These are phyloP conservation scores for Paecilomyces dactylethromorphus DNA, from an alignment of 2,329 filamentous ascomycete species.

Conservation along the genomic window DNA sequence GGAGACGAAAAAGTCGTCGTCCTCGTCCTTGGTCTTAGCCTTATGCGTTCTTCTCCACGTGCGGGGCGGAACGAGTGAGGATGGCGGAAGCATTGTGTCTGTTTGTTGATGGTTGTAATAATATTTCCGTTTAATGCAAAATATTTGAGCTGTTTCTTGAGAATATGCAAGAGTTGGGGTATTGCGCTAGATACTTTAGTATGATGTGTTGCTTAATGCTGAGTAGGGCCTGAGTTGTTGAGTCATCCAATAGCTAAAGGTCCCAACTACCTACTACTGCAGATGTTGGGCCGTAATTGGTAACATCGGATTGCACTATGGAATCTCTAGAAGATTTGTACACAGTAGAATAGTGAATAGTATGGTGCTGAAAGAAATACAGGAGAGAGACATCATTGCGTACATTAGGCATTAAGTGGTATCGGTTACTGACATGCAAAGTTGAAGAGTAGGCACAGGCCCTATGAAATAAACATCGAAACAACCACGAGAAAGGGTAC, in stretches of 20 bases:
- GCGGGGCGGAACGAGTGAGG: conserved; percentile 1
- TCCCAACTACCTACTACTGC: too few relatives aligned
- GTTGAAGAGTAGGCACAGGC: not conserved
- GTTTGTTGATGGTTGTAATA: not conserved
- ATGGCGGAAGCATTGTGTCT: not conserved
- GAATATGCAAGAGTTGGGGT: not conserved
- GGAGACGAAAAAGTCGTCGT: conserved; percentile 53
- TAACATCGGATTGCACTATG: too few relatives aligned
- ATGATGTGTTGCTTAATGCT: too few relatives aligned
- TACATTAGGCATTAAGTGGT: not conserved
- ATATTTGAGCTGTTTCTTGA: not conserved
- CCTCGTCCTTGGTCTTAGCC: not conserved
- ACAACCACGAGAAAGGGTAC: conserved; percentile 6
- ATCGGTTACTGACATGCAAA: not conserved
- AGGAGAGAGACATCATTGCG: not conserved
- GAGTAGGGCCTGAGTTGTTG: too few relatives aligned
- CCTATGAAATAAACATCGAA: not conserved
- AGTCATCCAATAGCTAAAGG: too few relatives aligned
- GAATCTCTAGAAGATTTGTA: too few relatives aligned
- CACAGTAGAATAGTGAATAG: too few relatives aligned
- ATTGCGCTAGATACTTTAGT: not conserved
- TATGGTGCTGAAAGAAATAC: not conserved
- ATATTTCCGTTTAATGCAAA: not conserved
- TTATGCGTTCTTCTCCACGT: not conserved
- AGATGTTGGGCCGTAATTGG: too few relatives aligned